Conservation (phyloP, 2,329 filamentous ascomycete species). For the Botrytis medusae region DNA sequence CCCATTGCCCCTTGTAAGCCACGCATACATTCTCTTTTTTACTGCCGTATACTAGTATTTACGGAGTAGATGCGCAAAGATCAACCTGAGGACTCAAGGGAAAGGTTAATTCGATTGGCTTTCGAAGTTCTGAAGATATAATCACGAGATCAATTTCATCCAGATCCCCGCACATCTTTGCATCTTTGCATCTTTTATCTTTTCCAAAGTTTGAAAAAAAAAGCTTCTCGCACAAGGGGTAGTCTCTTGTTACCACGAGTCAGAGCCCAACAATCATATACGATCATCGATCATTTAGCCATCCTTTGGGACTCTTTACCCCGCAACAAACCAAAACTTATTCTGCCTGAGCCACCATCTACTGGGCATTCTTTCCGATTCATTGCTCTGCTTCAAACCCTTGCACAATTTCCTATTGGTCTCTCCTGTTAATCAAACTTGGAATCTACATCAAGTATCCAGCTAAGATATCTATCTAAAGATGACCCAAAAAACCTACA, state of each 20-base stretch:
- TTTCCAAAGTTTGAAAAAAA: background rate
- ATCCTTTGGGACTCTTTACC: slow-evolving; percentile 27
- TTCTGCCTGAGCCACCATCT: slow-evolving; percentile 8
- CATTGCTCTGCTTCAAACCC: slow-evolving; percentile 16
- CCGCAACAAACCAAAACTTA: slow-evolving; percentile 28
- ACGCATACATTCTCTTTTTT: background rate
- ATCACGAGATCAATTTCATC: slow-evolving; percentile 19
- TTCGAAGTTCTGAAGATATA: background rate
- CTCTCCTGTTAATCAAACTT: background rate
- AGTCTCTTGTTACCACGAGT: slow-evolving; percentile 27
- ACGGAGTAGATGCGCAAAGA: slow-evolving; percentile 16
- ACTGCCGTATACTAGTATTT: background rate
- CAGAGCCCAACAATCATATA: slow-evolving; percentile 23
- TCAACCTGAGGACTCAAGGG: background rate
- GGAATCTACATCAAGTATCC: slow-evolving; percentile 4
- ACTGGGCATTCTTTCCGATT: slow-evolving; percentile 29
- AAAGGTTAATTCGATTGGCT: slow-evolving; percentile 9
- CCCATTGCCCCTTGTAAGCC: background rate
- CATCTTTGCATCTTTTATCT: background rate
- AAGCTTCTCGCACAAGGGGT: slow-evolving; percentile 1
- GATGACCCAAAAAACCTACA: slow-evolving; percentile 69
- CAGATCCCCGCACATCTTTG: slow-evolving; percentile 15
- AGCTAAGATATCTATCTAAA: slow-evolving; percentile 21
- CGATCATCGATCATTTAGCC: slow-evolving; percentile 18
- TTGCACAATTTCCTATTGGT: slow-evolving; percentile 15